Base-by-base conservation (phyloP, 257 asterid species). In the Agastache rugosa region DNA sequence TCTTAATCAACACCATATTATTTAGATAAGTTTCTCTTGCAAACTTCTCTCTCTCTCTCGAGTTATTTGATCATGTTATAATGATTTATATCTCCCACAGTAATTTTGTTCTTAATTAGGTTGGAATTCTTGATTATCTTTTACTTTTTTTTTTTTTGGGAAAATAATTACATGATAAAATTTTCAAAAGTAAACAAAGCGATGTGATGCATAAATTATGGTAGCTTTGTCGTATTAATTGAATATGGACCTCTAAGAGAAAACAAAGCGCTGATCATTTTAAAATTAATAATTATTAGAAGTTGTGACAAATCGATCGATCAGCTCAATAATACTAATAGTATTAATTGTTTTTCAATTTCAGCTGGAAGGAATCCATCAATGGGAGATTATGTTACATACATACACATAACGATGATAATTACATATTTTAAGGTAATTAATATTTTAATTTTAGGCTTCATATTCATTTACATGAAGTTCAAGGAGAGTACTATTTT, bases 1-100 rank as follows among this genome's bases (percentile, higher is more conserved):
- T 41, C 1, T 45, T 34, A 15, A 12, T 23, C n/a, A 0, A 8
- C 63, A 11, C 11, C 42, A 15, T 72, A 37, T 70, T 70, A 25
- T 15, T 14, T 77, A 64, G 56, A 67, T 77, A 72, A 78, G 82
- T 53, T 53, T 62, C 20, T 14, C 59, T 58, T 55, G 16, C 51
- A 37, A 8, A 4, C 4, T 62, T n/a, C 15, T 22, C 15, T 15
- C 11, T 23, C 8, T 27, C 2, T 66, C 23, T 44, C 23, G 8
- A 23, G 2, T 41, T 65, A 20, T 34, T 8, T 17, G 15, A 1
- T 19, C 9, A 4, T 34, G 20, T 9, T n/a, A 61, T 34, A 15
- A 8, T 48, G 5, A 47, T 15, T 48, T 48, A 11, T n/a, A n/a
- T n/a, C n/a, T 53, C 60, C 14, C 23, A 8, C 5, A 7, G 1